Evolutionary conservation across 768 basidiomycete species (phyloP).

Genomic region (Amanita subjunquillea): DNA sequence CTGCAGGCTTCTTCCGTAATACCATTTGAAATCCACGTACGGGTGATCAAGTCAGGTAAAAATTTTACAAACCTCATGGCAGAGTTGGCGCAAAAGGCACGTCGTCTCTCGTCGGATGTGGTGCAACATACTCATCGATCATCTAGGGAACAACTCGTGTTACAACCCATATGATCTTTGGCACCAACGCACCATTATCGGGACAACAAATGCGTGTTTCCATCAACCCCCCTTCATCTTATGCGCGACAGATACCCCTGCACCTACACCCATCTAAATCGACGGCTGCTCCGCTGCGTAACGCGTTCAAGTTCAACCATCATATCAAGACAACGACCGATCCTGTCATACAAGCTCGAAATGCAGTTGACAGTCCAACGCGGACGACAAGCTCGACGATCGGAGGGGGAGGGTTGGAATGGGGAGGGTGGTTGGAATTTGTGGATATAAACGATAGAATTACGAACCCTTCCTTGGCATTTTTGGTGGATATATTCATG

Average conservation of each 20-base stretch:
- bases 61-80: constrained; percentile 49
- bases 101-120: neutral
- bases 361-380: constrained; percentile 23
- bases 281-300: constrained; percentile 11
- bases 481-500: constrained; percentile 45
- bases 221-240: constrained; percentile 41
- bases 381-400: constrained; percentile 28
- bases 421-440: constrained; percentile 51
- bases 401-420: constrained; percentile 45
- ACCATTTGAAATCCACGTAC: constrained; percentile 37
- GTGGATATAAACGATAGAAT: constrained; percentile 30
- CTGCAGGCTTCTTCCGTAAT: constrained; percentile 31
- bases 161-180: constrained; percentile 47
- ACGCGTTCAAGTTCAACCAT: constrained; percentile 24
- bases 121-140: neutral
- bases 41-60: constrained; percentile 36
- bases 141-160: constrained; percentile 35
- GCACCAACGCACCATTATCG: constrained; percentile 26
- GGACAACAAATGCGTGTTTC: constrained; percentile 17
- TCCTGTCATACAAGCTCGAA: constrained; percentile 25
- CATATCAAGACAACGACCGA: constrained; percentile 31
- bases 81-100: constrained; percentile 48
- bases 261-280: constrained; percentile 39
- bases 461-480: constrained; percentile 37
- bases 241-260: constrained; percentile 50